Conservation (phyloP, 352 stramenopile species). For the Pythium volutum region DNA sequence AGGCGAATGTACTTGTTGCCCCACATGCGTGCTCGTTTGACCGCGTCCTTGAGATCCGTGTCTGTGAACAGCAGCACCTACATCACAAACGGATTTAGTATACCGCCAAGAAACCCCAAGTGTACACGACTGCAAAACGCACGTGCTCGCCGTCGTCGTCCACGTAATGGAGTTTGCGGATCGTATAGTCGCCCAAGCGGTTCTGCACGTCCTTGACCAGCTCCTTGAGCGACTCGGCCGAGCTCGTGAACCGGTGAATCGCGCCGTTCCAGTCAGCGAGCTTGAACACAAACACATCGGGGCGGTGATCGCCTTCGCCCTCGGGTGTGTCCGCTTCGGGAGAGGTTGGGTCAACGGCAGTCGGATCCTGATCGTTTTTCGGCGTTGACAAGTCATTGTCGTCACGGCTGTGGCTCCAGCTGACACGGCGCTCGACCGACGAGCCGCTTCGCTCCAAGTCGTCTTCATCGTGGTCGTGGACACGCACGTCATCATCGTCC, state of each 20-base stretch:
- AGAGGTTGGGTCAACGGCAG: conserved; percentile 16
- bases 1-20: conserved; percentile 84
- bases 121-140: conserved; percentile 4
- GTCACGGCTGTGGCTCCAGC: conserved; percentile 16
- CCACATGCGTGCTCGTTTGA: conserved; percentile 70
- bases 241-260: conserved; percentile 86
- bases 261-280: conserved; percentile 76
- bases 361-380: conserved; percentile 16
- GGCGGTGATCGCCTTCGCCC: conserved; percentile 21
- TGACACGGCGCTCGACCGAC: conserved; percentile 8
- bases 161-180: conserved; percentile 73
- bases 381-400: background rate
- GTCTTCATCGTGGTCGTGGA: conserved; percentile 22
- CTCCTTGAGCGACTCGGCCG: conserved; percentile 66
- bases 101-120: background rate
- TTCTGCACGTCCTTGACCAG: conserved; percentile 70
- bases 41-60: conserved; percentile 76
- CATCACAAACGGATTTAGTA: conserved; percentile 2
- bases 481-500: conserved; percentile 20
- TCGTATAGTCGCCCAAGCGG: conserved; percentile 70
- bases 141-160: conserved; percentile 83
- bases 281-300: conserved; percentile 80
- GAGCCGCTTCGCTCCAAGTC: conserved; percentile 8
- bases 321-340: conserved; percentile 18
- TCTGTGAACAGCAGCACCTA: conserved; percentile 78